Percentiles rank a stretch among this genome's conserved stretches.
Evolutionary conservation across 73 alveolate species (phyloP).

Genomic region (Tetrahymena borealis): DNA sequence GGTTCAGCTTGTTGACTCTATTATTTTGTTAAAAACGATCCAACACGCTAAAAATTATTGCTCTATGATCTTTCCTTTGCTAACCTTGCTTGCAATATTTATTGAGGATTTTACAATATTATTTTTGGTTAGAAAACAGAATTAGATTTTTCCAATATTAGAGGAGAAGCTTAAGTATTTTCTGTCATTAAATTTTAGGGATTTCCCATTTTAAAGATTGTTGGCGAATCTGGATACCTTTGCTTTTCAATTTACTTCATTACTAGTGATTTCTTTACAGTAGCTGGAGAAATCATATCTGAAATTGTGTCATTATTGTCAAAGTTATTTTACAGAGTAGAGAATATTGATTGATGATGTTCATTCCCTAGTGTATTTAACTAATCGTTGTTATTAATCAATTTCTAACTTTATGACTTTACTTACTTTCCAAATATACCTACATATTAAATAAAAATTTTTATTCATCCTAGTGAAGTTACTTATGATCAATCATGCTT

Average conservation of each 20-base stretch:
- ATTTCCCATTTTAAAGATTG: background rate
- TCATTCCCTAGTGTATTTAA: background rate
- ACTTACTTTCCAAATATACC: background rate
- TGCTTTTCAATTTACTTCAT: background rate
- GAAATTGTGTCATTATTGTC: background rate
- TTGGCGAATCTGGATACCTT: background rate
- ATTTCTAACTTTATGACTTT: background rate
- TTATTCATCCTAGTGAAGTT: too few relatives aligned
- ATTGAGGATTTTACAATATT: background rate
- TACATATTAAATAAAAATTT: background rate
- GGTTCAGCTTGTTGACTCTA: background rate
- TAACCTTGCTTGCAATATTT: background rate
- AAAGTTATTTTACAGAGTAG: background rate
- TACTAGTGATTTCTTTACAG: background rate
- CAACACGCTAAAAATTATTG: background rate
- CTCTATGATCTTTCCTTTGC: background rate
- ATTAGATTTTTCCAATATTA: too few relatives aligned
- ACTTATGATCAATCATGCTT: too few relatives aligned
- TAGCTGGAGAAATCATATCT: background rate
- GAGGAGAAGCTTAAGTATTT: background rate
- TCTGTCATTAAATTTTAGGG: background rate
- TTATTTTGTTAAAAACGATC: background rate
- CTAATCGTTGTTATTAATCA: background rate
- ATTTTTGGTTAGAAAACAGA: too few relatives aligned
- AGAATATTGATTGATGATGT: background rate